Conservation (phyloP, 2,329 filamentous ascomycete species). For the Fusarium nematophilum region DNA sequence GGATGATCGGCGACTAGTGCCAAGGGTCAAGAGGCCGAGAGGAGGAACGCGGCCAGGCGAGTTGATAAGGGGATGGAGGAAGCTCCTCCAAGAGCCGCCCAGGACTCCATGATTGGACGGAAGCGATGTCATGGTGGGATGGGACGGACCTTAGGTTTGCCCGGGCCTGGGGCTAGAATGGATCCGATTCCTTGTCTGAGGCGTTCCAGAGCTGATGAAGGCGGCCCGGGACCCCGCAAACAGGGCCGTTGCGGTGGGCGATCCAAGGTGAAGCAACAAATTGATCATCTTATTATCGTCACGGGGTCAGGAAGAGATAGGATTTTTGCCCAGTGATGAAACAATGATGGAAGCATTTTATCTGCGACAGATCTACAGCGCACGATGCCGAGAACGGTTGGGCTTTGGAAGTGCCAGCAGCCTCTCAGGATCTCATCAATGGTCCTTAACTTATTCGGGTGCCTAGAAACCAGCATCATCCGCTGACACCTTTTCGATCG, state of each 20-base stretch:
- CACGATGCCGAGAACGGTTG: too few relatives aligned
- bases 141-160: not conserved
- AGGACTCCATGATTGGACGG: too few relatives aligned
- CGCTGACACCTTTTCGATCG: too few relatives aligned
- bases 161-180: not conserved
- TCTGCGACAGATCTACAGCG: slow-evolving; percentile 31
- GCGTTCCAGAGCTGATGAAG: slow-evolving; percentile 25
- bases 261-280: slow-evolving; percentile 20
- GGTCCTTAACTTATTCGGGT: too few relatives aligned
- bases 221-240: slow-evolving; percentile 25
- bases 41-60: slow-evolving; percentile 24
- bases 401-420: too few relatives aligned
- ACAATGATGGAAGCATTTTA: slow-evolving; percentile 34
- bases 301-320: slow-evolving; percentile 9
- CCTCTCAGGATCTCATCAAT: too few relatives aligned
- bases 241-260: slow-evolving; percentile 14
- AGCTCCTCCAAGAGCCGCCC: not conserved
- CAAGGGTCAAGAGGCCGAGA: slow-evolving; percentile 33
- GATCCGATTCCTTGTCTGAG: not conserved
- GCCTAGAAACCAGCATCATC: too few relatives aligned
- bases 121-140: not conserved
- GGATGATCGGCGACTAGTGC: slow-evolving; percentile 40
- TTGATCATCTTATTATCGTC: slow-evolving; percentile 11
- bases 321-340: slow-evolving; percentile 35
- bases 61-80: slow-evolving; percentile 4